Evolutionary conservation across 2,329 filamentous ascomycete genomes (phyloP), one percentile per base, ranked within the genome.

Genomic region (Didymella pomorum): DNA sequence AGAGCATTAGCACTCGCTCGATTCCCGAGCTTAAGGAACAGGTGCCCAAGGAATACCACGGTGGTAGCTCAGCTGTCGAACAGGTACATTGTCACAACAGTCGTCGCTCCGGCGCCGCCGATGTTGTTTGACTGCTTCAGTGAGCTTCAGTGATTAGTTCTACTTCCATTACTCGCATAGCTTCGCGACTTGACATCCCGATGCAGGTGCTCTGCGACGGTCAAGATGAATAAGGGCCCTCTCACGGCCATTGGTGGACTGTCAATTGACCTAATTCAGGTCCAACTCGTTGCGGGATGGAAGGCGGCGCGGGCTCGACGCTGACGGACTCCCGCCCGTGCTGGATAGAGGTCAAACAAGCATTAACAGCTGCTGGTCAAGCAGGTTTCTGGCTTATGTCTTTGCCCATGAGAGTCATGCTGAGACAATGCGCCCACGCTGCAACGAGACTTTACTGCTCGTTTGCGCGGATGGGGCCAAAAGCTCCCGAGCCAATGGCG

Each of bases 401-500:
- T 25, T 20, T 26, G 23, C 55, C 42, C 39, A 54, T 25, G 39
- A 53, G 45, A 55, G 44, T 60, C 21, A 31, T 58, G 52, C 61
- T 61, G 59, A 60, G 63, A 61, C 58, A 56, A 41, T 37, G 50
- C 33, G 43, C 42, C 29, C 44, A 29, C 37, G 21, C 11, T 11
- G 14, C 25, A n/a, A n/a, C 23, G 23, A n/a, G 16, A 53, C 54
- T 55, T 63, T 62, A 66, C 56, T 26, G 46, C 49, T 64, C 57
- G 58, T 52, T 58, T 59, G 46, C 39, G 31, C 47, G 33, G 44
- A 57, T 56, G 54, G 62, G 56, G 44, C 50, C 41, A 45, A 29
- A 45, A 29, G n/a, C n/a, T 52, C n/a, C 43, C 35, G 23, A 23
- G 33, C 68, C 66, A 70, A 66, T 70, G 62, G 66, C 62, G 65